Evolutionary conservation across 768 basidiomycete species (phyloP), one percentile per base, ranked within the genome.

Genomic region (Amanita exitialis): DNA sequence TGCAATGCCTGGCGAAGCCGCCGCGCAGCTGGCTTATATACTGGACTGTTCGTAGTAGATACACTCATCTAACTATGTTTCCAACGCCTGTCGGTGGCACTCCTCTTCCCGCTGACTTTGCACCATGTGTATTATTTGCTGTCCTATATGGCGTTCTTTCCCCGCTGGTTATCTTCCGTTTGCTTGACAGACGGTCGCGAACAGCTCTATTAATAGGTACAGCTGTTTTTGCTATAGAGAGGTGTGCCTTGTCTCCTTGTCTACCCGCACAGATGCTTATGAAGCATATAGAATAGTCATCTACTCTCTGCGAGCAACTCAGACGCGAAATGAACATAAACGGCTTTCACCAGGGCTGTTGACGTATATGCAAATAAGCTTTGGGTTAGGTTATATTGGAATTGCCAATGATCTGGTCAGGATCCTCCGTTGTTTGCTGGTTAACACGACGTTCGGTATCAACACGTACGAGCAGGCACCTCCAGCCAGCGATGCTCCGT

Each of bases 71-170:
- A 32, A 32, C 32, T 32, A 32, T 32, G 56, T 71, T 74, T 52
- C 74, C 74, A n/a, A 64, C 70, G 1, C 72, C 70, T 9, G 62
- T 74, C 32, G 74, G 74, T 7, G 75, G 75, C 4, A 64, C 66
- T 15, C 54, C 65, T n/a, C 55, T 68, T n/a, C 55, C 62, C 12
- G 53, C 53, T 5, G 75, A 77, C 54, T 69, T 73, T 53, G 69
- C 59, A 6, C 70, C 73, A 43, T 73, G 73, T 0, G 62, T 75
- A 18, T 10, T 74, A 4, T 74, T 74, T 56, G 64, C 67, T 9
- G 55, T 64, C 3, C 58, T 73, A 13, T 74, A 74, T 58, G 67
- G 54, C 8, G 32, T 65, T 3, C 58, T 73, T 10, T 28, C 71
- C 3, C 72, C 72, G 8, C 45, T 75, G 21, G 59, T 64, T 36